Conservation (phyloP, 495 filamentous ascomycete species). For the Aspergillus sclerotiicarbonarius region DNA sequence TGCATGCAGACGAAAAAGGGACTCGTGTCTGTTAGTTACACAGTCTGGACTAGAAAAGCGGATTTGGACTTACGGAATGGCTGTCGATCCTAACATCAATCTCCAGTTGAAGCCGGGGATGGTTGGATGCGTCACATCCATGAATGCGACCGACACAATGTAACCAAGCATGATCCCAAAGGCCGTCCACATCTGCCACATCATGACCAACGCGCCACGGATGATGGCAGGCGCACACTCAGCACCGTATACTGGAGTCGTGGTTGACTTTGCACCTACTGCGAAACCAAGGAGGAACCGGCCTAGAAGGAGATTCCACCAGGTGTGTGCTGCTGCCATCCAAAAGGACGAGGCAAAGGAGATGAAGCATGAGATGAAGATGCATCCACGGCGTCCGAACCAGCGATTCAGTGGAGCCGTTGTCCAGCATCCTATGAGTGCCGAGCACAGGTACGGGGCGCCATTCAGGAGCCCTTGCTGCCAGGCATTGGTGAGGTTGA, state of each 20-base stretch:
- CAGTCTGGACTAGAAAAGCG: too few species aligned
- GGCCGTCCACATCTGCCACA: constrained; percentile 67
- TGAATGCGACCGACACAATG: constrained; percentile 67
- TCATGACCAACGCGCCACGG: constrained; percentile 60
- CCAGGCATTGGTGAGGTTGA: constrained; percentile 28
- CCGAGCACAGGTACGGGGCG: constrained; percentile 44
- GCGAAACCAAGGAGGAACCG: constrained; percentile 60
- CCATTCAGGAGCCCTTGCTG: constrained; percentile 45
- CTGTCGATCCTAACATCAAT: constrained; percentile 47
- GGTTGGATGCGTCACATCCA: constrained; percentile 19
- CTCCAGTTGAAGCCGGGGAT: constrained; percentile 40
- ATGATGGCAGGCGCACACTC: constrained; percentile 57
- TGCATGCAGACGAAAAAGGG: constrained; percentile 45
- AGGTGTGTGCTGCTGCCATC: constrained; percentile 47
- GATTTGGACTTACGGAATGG: constrained; percentile 23
- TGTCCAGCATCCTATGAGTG: constrained; percentile 47
- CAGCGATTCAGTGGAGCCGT: constrained; percentile 55
- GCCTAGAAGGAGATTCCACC: constrained; percentile 52
- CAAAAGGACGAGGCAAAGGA: constrained; percentile 49
- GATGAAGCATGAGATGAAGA: constrained; percentile 52
- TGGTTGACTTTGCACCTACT: constrained; percentile 57
- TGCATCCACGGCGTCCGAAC: constrained; percentile 57
- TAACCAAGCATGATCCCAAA: constrained; percentile 79
- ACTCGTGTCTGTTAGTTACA: not conserved
- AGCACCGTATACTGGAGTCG: constrained; percentile 57